These are phyloP conservation scores for Rhodotorula kratochvilovae DNA, from an alignment of 768 basidiomycete species.

Conservation along the genomic window DNA sequence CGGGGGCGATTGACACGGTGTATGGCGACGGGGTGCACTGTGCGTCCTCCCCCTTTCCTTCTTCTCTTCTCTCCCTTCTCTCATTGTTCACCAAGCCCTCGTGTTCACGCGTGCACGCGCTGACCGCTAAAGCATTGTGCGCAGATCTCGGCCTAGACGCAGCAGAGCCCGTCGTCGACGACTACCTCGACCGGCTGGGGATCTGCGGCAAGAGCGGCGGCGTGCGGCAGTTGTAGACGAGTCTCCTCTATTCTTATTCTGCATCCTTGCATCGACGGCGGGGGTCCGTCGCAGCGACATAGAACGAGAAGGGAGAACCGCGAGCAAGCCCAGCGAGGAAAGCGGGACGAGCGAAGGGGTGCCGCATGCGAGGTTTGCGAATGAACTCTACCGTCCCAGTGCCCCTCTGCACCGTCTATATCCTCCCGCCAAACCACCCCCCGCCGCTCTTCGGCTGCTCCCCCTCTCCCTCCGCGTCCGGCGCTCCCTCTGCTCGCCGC, in stretches of 20 bases:
- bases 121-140: no score
- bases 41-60: background rate
- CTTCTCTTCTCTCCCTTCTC: no score
- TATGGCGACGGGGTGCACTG: slow-evolving; percentile 24
- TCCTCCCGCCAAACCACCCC: background rate
- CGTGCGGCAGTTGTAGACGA: background rate
- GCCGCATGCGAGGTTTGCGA: no score
- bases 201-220: slow-evolving; percentile 1
- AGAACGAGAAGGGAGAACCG: no score
- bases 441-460: background rate
- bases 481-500: background rate
- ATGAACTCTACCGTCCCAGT: no score
- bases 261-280: background rate
- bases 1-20: slow-evolving; percentile 17
- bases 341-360: no score
- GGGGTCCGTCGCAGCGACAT: no score
- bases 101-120: no score
- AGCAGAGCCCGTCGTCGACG: slow-evolving; percentile 4
- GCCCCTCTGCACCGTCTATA: background rate
- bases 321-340: no score
- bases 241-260: no score
- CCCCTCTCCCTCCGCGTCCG: background rate
- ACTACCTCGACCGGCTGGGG: background rate
- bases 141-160: slow-evolving; percentile 4
- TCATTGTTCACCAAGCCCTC: background rate